Evolutionary conservation across 1,284 basidiomycete genomes (phyloP).

Genomic region (Porodaedalea pini): DNA sequence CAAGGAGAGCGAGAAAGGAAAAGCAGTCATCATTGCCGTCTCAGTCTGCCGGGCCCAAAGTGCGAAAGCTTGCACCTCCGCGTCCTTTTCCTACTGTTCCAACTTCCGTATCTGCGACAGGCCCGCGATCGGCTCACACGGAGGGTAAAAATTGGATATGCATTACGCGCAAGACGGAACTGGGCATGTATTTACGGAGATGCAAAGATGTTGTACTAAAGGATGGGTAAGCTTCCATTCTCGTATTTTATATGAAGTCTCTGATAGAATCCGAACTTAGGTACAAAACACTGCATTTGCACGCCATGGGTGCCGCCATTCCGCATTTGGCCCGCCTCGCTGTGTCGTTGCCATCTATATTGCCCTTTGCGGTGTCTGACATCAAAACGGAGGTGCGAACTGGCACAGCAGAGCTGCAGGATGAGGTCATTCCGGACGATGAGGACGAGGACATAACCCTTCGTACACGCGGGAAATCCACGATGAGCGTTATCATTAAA

Average conservation of each 20-base stretch:
- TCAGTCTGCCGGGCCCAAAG: constrained; percentile 28
- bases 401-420: constrained; percentile 72
- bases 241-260: background rate
- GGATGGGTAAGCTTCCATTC: constrained; percentile 58
- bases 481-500: constrained; percentile 54
- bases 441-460: constrained; percentile 69
- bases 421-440: constrained; percentile 74
- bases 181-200: constrained; percentile 73
- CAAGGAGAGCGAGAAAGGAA: background rate
- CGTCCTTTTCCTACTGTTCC: constrained; percentile 76
- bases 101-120: constrained; percentile 70
- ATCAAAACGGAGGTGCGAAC: constrained; percentile 69
- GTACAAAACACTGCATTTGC: constrained; percentile 71
- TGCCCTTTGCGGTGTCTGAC: constrained; percentile 66
- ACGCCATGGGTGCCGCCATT: constrained; percentile 85
- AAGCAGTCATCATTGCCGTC: background rate
- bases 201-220: constrained; percentile 75
- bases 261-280: constrained; percentile 34
- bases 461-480: constrained; percentile 66
- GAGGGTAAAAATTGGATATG: constrained; percentile 80
- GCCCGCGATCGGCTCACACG: constrained; percentile 71
- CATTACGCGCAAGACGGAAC: constrained; percentile 71
- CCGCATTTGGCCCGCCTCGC: constrained; percentile 74
- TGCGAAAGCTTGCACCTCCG: constrained; percentile 65
- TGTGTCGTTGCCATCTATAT: constrained; percentile 67